Evolutionary conservation across 352 stramenopile genomes (phyloP).

Genomic region (Globisporangium irregulare): DNA sequence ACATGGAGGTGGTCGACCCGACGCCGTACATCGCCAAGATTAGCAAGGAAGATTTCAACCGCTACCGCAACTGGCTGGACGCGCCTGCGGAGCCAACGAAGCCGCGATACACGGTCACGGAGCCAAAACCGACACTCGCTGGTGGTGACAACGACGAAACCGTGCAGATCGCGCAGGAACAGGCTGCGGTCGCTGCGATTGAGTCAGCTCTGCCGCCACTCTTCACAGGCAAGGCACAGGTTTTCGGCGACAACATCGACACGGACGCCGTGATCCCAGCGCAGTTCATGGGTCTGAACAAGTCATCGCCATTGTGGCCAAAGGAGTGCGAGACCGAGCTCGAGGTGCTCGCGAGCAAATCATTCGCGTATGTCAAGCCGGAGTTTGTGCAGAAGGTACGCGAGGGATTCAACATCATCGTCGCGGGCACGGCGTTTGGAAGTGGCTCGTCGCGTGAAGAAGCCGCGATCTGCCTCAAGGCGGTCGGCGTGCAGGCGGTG

Average conservation of each 20-base stretch:
- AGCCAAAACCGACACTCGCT: conserved; percentile 46
- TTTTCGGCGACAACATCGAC: conserved; percentile 80
- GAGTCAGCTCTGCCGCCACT: conserved; percentile 50
- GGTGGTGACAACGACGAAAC: conserved; percentile 20
- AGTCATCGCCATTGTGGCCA: conserved; percentile 75
- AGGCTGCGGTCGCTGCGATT: conserved; percentile 50
- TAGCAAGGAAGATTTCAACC: conserved; percentile 71
- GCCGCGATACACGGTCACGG: conserved; percentile 37
- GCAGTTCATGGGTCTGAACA: conserved; percentile 83
- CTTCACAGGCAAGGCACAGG: conserved; percentile 67
- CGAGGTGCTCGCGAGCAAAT: conserved; percentile 75
- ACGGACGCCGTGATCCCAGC: conserved; percentile 79
- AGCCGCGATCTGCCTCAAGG: conserved; percentile 79
- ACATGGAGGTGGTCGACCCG: conserved; percentile 74
- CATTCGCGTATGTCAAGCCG: conserved; percentile 78
- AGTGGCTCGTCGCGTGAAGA: conserved; percentile 79
- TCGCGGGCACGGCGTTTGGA: conserved; percentile 69
- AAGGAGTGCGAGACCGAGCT: conserved; percentile 75
- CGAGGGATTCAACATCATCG: conserved; percentile 78
- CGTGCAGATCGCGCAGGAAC: conserved; percentile 47
- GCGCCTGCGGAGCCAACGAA: conserved; percentile 23
- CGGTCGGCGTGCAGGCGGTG: conserved; percentile 70
- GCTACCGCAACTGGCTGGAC: conserved; percentile 74
- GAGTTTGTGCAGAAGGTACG: conserved; percentile 72
- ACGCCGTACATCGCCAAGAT: conserved; percentile 60